Base-by-base conservation (phyloP, 495 filamentous ascomycete species). In the Penicillium nucicola region DNA sequence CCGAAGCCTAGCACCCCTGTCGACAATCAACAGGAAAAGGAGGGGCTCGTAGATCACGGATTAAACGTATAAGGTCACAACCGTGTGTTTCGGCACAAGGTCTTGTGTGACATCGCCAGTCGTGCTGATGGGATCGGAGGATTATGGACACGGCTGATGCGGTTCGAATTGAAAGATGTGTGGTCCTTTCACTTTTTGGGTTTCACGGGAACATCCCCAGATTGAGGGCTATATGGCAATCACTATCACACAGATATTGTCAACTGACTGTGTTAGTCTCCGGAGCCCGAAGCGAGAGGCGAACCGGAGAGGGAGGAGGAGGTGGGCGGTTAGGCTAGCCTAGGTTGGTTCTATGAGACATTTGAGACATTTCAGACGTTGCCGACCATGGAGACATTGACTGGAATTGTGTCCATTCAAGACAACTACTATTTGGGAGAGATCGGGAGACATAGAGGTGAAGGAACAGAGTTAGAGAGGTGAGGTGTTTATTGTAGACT, bases 71-170 rank as follows among this genome's bases (percentile, higher is more conserved):
- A 53, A 57, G 51, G 43, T 55, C 55, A 36, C 28, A 60, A 52
- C 40, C 58, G 36, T 48, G 34, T 47, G 45, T 56, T 33, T 49
- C 47, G 42, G 53, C 37, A 47, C 9, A 20, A 42, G 39, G 15
- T 35, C 30, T 43, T 54, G 57, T 61, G 37, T 46, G 18, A 64
- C 61, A 14, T 36, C 28, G 31, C 15, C 8, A 33, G 42, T 33
- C 6, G n/a, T 11, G 12, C 38, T 56, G 49, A 46, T 64, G 49
- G 52, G 45, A 58, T 48, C 61, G 61, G 61, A 64, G 61, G 57
- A 56, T 64, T 57, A 57, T 42, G 53, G 47, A 35, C 33, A 31
- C 48, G 36, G 52, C 34, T 46, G 40, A 39, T 39, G 23, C 43
- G 38, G 60, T 61, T 42, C n/a, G 14, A 46, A 61, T 61, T 42